Evolutionary conservation across 2,329 filamentous ascomycete genomes (phyloP).

Genomic region (Clonostachys solani): DNA sequence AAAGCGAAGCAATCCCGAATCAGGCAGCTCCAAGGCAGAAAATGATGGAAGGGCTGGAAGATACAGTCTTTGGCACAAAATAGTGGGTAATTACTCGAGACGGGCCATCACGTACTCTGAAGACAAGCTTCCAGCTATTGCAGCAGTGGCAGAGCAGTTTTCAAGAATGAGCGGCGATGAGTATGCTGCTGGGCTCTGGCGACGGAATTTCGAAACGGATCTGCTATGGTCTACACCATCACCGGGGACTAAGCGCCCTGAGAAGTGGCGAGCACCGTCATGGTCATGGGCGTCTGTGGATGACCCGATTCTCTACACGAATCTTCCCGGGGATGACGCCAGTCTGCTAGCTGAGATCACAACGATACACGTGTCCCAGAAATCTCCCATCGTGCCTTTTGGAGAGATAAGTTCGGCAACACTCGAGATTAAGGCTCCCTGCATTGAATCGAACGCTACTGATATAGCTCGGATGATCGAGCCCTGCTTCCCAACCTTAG

Average conservation of each 20-base stretch:
- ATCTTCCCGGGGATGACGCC: no score
- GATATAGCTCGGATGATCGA: no score
- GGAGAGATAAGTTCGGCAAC: no score
- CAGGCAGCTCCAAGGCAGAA: no score
- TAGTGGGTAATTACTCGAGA: background rate
- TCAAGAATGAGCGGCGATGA: background rate
- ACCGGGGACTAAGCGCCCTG: background rate
- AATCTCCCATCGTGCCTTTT: no score
- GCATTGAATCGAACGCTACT: no score
- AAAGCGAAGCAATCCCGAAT: no score
- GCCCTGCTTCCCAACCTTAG: no score
- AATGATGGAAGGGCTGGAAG: no score
- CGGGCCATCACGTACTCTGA: background rate
- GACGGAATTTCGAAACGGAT: background rate
- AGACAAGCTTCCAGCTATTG: background rate
- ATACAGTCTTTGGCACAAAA: background rate
- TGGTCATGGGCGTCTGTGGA: background rate
- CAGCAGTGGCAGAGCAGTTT: background rate
- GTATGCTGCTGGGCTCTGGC: background rate
- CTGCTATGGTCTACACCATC: background rate
- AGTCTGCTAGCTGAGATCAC: no score
- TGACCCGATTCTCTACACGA: background rate
- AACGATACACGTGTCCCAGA: no score
- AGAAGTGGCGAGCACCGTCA: background rate
- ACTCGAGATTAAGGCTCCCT: no score